Percentiles rank a stretch among this genome's conserved stretches.
phyloP scores from a whole-genome alignment of 495 filamentous ascomycete species.

The Talaromyces stipitatus region DNA sequence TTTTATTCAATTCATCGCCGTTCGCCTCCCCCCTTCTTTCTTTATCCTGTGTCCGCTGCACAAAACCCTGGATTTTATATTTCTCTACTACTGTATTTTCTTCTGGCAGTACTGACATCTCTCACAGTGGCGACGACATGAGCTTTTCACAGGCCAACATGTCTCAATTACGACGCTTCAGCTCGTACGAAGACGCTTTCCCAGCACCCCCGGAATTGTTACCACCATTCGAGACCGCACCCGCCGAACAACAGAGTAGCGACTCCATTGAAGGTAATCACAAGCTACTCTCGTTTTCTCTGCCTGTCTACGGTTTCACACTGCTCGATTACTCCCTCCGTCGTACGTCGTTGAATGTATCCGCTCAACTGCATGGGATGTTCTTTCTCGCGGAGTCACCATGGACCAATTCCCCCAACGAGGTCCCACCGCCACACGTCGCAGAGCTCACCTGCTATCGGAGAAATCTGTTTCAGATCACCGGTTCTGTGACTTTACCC shows the following conservation, averaged over 20 bases:
- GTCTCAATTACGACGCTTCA: slow-evolving; percentile 30
- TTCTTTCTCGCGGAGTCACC: slow-evolving; percentile 89
- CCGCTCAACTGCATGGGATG: slow-evolving; percentile 87
- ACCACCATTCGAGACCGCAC: slow-evolving; percentile 43
- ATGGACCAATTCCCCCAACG: slow-evolving; percentile 17
- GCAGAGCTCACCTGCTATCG: slow-evolving; percentile 89
- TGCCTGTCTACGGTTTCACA: slow-evolving; percentile 59
- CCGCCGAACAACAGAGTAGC: slow-evolving; percentile 30
- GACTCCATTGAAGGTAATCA: slow-evolving; percentile 58
- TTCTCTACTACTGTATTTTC: neutral
- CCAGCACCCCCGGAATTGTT: slow-evolving; percentile 28
- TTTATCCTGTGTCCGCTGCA: neutral
- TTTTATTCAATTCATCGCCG: neutral
- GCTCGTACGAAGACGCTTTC: slow-evolving; percentile 62
- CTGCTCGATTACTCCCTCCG: slow-evolving; percentile 62
- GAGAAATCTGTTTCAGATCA: slow-evolving; percentile 83
- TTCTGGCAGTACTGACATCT: neutral
- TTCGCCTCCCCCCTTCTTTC: too few species aligned
- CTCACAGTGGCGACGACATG: slow-evolving; percentile 30
- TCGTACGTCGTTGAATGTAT: slow-evolving; percentile 53
- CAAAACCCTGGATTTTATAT: neutral
- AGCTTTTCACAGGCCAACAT: slow-evolving; percentile 28
- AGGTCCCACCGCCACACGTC: slow-evolving; percentile 39
- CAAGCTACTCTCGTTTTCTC: slow-evolving; percentile 73
- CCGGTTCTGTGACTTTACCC: slow-evolving; percentile 71